These are phyloP conservation scores for Syncephalastrum sp. DNA, from an alignment of 371 early-diverging fungal genomes.

Conservation along the genomic window DNA sequence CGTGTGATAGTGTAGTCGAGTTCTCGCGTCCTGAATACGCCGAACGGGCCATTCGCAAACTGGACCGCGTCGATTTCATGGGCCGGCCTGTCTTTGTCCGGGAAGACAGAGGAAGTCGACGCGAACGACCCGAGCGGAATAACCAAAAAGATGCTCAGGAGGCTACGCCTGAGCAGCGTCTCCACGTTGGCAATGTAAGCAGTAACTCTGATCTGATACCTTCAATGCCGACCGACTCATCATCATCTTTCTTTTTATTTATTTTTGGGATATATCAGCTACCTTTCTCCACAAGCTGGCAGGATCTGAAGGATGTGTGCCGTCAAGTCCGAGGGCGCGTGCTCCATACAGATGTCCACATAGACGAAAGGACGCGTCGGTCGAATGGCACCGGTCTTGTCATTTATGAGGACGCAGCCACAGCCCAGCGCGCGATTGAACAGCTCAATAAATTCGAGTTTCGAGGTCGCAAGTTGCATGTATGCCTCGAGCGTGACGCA, in stretches of 20 bases:
- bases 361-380: conserved; percentile 53
- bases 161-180: conserved; percentile 53
- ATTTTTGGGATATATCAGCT: conserved; percentile 38
- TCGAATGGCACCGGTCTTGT: conserved; percentile 76
- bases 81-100: conserved; percentile 80
- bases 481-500: conserved; percentile 41
- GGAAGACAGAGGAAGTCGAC: conserved; percentile 37
- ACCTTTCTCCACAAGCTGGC: conserved; percentile 73
- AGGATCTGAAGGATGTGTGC: conserved; percentile 77
- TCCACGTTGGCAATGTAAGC: conserved; percentile 72
- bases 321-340: conserved; percentile 60
- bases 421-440: conserved; percentile 67
- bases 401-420: conserved; percentile 61
- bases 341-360: conserved; percentile 66
- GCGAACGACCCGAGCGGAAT: conserved; percentile 29
- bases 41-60: conserved; percentile 71
- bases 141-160: conserved; percentile 48
- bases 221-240: background rate
- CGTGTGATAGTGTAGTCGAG: conserved; percentile 67
- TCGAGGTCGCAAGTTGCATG: conserved; percentile 75
- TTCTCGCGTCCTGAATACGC: conserved; percentile 79
- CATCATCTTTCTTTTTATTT: too few relatives aligned
- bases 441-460: conserved; percentile 77
- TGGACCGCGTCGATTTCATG: conserved; percentile 72
- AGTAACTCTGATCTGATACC: background rate